Base-by-base conservation (phyloP, 2,329 filamentous ascomycete species). In the Akanthomyces lecanii region DNA sequence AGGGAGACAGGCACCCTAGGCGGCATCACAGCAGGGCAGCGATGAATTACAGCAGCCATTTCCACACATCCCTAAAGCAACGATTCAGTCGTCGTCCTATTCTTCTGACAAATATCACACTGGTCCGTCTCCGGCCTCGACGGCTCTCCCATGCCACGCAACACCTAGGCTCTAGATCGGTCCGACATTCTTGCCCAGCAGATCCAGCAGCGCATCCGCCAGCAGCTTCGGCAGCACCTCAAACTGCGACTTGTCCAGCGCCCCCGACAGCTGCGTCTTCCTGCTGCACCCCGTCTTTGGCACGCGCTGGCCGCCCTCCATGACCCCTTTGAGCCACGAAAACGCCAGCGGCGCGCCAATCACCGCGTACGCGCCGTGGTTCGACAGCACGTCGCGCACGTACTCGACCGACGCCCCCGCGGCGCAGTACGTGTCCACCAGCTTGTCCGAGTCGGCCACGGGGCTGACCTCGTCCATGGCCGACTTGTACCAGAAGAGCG, bases 401-500 rank as follows among this genome's bases (percentile, higher is more conserved):
- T 63, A 63, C 55, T 63, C 54, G 21, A 59, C 54, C 18, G 48
- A 30, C 21, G 40, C 62, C 7, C 62, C 62, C 14, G 18, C 28
- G 16, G 10, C 36, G 54, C 62, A 59, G 38, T 63, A 63, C n/a
- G 38, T 33, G n/a, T 63, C 47, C 6, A 47, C 54, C 11, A 63
- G 38, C 10, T 2, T 8, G 18, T 63, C 61, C 6, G 54, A 52
- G 18, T 63, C 61, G 5, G 11, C 30, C 21, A 58, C 25, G n/a
- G 61, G 54, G 23, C 40, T 50, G 18, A 63, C 40, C 47, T 63
- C 54, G 28, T 63, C 61, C 25, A 44, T 23, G 1, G 44, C 30
- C 16, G 54, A 52, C 38, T 63, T 63, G 36, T 63, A 63, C 54
- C 53, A 58, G 33, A 59, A 63, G 30, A 59, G 45, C 25, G 61